phyloP scores from a whole-genome alignment of 495 filamentous ascomycete species.

The Penicillium cinerascens region DNA sequence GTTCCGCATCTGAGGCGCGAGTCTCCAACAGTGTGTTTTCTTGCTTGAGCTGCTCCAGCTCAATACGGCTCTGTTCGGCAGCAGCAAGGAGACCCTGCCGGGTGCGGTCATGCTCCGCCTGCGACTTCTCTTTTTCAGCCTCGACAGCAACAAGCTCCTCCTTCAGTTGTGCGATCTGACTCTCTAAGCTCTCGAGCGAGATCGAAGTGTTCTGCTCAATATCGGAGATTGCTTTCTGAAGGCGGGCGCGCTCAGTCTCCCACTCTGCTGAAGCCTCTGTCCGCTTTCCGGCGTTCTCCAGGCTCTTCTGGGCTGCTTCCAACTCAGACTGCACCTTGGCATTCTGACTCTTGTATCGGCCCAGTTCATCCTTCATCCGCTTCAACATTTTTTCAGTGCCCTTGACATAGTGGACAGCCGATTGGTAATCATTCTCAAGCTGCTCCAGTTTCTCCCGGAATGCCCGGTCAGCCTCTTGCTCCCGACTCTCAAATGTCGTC shows the following conservation, averaged over 20 bases:
- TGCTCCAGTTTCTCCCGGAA: slow-evolving; percentile 90
- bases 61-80: slow-evolving; percentile 55
- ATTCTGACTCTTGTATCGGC: slow-evolving; percentile 83
- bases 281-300: slow-evolving; percentile 33
- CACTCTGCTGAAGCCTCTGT: slow-evolving; percentile 55
- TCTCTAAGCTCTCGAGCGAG: slow-evolving; percentile 64
- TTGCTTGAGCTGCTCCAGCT: slow-evolving; percentile 75
- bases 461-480: slow-evolving; percentile 76
- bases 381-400: slow-evolving; percentile 99
- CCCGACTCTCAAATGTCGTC: slow-evolving; percentile 65
- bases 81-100: slow-evolving; percentile 54
- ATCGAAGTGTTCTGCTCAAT: slow-evolving; percentile 64
- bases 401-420: slow-evolving; percentile 99
- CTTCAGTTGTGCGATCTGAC: slow-evolving; percentile 63
- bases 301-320: slow-evolving; percentile 46
- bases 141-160: slow-evolving; percentile 60
- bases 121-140: slow-evolving; percentile 64
- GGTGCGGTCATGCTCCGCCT: slow-evolving; percentile 52
- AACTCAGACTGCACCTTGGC: slow-evolving; percentile 75
- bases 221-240: slow-evolving; percentile 62
- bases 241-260: slow-evolving; percentile 68
- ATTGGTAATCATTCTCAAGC: slow-evolving; percentile 94
- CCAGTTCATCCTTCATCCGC: slow-evolving; percentile 94
- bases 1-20: slow-evolving; percentile 84
- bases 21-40: slow-evolving; percentile 77